A percentile compares a stretch with the other conserved stretches of the same genome.
phyloP scores from a whole-genome alignment of 345 rosid species.

The Ceriops zippeliana region DNA sequence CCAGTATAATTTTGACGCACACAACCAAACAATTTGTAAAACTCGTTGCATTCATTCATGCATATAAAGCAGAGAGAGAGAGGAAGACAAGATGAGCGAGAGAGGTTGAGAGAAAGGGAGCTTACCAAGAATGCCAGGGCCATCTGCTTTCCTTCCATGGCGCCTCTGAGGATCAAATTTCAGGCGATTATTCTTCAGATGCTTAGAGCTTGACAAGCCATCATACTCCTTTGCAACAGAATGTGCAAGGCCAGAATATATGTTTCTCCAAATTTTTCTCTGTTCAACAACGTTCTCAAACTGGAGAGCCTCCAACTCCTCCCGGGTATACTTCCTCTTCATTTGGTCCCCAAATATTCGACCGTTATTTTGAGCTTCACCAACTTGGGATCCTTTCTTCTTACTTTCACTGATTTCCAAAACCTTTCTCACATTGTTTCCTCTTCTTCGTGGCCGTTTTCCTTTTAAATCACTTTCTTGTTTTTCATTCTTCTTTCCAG shows the following conservation, averaged over 20 bases:
- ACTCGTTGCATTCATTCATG: too few relatives aligned
- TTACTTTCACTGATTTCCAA: constrained; percentile 18
- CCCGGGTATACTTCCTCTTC: constrained; percentile 44
- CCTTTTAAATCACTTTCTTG: constrained; percentile 37
- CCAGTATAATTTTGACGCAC: neutral
- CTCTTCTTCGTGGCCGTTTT: constrained; percentile 38
- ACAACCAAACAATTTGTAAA: too few relatives aligned
- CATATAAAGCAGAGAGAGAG: too few relatives aligned
- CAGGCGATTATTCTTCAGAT: constrained; percentile 30
- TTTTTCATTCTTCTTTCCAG: constrained; percentile 36
- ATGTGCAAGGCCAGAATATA: constrained; percentile 50
- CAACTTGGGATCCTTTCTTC: constrained; percentile 18
- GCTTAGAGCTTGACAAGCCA: constrained; percentile 41
- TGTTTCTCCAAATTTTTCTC: constrained; percentile 54
- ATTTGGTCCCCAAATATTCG: constrained; percentile 10
- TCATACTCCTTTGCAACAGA: constrained; percentile 50
- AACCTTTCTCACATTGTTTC: constrained; percentile 27
- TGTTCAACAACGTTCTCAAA: constrained; percentile 53
- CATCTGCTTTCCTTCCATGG: constrained; percentile 17
- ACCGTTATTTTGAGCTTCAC: constrained; percentile 16
- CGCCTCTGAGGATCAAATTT: constrained; percentile 25
- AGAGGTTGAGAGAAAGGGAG: neutral
- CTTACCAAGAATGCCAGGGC: constrained; percentile 44
- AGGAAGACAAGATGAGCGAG: neutral
- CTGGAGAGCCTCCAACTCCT: constrained; percentile 73